Evolutionary conservation across 2,329 filamentous ascomycete genomes (phyloP), one percentile per base, ranked within the genome.

Genomic region (Didymella exigua): DNA sequence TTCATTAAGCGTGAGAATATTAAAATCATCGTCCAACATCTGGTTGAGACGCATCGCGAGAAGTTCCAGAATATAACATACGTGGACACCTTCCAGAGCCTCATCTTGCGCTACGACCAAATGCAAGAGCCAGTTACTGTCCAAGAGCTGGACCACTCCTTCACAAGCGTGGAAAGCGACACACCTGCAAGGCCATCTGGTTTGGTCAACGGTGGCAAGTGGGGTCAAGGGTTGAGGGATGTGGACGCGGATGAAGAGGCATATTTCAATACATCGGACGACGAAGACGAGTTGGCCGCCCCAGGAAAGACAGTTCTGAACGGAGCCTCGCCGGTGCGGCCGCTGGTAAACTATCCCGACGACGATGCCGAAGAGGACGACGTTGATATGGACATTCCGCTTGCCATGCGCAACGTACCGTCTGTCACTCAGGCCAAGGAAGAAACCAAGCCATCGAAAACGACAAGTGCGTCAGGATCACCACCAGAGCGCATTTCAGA

Each of bases 221-320:
- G 86, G 58, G 89, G 89, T 74, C 85, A 86, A 61, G 87, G 85
- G 38, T 83, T 96, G 72, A 91, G 91, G 69, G 92, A 96, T 48
- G 84, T 93, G 69, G 93, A 97, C 70, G 83, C 88, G 5, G 86
- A 88, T 10, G 91, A 97, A 73, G 93, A 97, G 67, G 91, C 93
- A 37, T 99, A 98, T 75, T 98, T 96, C 83, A 93, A 96, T 67
- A 86, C 85, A 0, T 91, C 90, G 0, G 93, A 97, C 65, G 90
- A 95, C 41, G 92, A 96, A 6, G 90, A 91, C 11, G 80, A 87
- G 16, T 62, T 78, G 26, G 57, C 70, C 11, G 54, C 60, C 16
- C 55, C 68, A 5, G 66, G 60, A 18, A 77, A 77, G 47, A 55
- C 69, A 7, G 61, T 80, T 10, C 75, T 80, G 6, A 93, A 92